A percentile compares a stretch with the other conserved stretches of the same genome.
These are phyloP conservation scores for Aureobasidium lini DNA, from an alignment of 2,329 filamentous ascomycete species.

Conservation along the genomic window DNA sequence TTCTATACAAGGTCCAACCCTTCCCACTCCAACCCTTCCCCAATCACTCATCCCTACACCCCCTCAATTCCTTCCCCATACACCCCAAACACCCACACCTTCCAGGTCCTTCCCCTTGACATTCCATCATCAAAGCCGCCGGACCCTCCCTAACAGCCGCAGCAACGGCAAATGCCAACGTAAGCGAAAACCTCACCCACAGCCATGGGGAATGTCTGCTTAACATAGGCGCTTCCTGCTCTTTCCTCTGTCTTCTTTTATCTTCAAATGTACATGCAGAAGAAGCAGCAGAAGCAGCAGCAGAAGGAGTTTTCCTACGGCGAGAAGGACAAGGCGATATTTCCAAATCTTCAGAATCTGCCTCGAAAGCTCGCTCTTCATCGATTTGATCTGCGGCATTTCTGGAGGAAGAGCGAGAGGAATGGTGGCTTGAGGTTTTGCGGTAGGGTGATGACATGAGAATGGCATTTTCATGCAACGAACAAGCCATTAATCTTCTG, in stretches of 20 bases:
- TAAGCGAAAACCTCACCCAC: constrained; percentile 43
- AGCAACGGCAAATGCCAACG: constrained; percentile 42
- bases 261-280: not conserved
- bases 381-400: not conserved
- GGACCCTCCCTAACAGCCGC: constrained; percentile 41
- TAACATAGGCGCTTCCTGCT: not conserved
- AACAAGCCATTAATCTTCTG: constrained; percentile 22
- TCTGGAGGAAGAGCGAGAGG: not conserved
- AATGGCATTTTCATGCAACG: constrained; percentile 9
- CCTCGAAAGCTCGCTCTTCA: not conserved
- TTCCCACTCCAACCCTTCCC: too few species aligned
- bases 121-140: constrained; percentile 25
- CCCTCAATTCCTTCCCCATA: not conserved
- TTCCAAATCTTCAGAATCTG: not conserved
- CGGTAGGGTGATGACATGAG: not conserved
- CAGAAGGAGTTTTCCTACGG: not conserved
- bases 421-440: not conserved
- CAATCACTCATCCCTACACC: not conserved
- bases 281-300: not conserved
- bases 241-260: not conserved
- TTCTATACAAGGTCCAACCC: too few species aligned
- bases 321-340: not conserved
- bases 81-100: not conserved
- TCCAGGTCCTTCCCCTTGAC: not conserved
- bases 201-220: constrained; percentile 29